phyloP scores from a whole-genome alignment of 257 asterid species.

The Rehmannia glutinosa region DNA sequence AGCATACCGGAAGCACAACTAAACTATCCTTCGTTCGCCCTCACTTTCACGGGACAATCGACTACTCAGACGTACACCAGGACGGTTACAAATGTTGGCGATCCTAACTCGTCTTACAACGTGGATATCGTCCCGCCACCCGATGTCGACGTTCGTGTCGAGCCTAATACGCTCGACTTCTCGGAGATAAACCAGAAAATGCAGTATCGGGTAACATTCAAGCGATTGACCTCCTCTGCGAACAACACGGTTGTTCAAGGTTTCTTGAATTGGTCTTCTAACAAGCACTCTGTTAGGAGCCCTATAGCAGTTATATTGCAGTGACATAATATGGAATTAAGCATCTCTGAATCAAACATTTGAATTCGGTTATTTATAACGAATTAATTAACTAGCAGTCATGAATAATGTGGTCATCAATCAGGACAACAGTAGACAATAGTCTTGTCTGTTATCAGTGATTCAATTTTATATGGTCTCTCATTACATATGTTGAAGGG shows the following conservation, averaged over 20 bases:
- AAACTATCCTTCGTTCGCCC: constrained; percentile 13
- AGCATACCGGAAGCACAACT: constrained; percentile 3
- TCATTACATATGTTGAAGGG: too few species aligned
- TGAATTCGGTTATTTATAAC: too few species aligned
- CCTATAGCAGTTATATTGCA: constrained; percentile 21
- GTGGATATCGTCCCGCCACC: constrained; percentile 24
- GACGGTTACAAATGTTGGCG: constrained; percentile 25
- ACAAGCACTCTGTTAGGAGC: constrained; percentile 22
- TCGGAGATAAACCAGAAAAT: constrained; percentile 23
- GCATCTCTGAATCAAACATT: too few species aligned
- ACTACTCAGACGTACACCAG: constrained; percentile 6
- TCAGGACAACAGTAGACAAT: too few species aligned
- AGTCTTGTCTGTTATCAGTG: too few species aligned
- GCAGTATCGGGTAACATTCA: constrained; percentile 32
- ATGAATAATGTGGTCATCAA: too few species aligned
- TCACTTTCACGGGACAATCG: not conserved
- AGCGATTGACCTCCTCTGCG: not conserved
- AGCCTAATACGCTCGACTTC: constrained; percentile 27
- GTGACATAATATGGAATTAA: not conserved
- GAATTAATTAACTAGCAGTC: too few species aligned
- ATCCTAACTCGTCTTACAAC: not conserved
- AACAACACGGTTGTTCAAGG: constrained; percentile 23
- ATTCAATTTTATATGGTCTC: too few species aligned
- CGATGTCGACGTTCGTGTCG: constrained; percentile 24
- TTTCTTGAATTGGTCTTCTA: constrained; percentile 24